Evolutionary conservation across 352 stramenopile species (phyloP).

Genomic region (Sclerospora graminicola): DNA sequence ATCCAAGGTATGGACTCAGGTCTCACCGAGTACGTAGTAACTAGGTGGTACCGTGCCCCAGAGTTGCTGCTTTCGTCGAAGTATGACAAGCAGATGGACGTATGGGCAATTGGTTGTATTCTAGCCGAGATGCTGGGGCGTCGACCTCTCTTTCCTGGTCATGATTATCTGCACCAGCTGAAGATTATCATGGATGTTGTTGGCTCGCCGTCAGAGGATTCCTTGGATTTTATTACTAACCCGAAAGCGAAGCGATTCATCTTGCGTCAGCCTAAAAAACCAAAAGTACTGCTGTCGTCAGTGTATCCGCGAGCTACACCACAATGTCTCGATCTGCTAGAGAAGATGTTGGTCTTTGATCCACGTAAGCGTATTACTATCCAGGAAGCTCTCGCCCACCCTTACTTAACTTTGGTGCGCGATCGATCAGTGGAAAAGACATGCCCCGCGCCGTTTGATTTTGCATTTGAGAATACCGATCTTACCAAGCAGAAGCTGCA

Average conservation of each 20-base stretch:
- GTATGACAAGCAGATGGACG: constrained; percentile 84
- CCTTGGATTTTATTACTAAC: constrained; percentile 84
- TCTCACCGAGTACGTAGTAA: constrained; percentile 89
- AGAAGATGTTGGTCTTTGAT: constrained; percentile 92
- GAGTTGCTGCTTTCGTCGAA: constrained; percentile 88
- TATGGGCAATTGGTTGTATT: constrained; percentile 85
- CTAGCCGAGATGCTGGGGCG: constrained; percentile 80
- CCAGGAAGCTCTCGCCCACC: constrained; percentile 62
- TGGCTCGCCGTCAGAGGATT: constrained; percentile 64
- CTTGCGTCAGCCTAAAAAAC: constrained; percentile 79
- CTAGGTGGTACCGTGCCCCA: constrained; percentile 86
- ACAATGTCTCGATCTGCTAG: constrained; percentile 83
- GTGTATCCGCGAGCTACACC: constrained; percentile 80
- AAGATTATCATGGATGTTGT: constrained; percentile 89
- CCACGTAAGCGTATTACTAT: constrained; percentile 81
- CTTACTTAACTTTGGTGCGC: constrained; percentile 69
- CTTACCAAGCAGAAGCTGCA: constrained; percentile 87
- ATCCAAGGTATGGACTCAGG: constrained; percentile 65
- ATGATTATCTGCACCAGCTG: constrained; percentile 82
- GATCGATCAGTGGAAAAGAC: constrained; percentile 66
- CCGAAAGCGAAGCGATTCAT: constrained; percentile 86
- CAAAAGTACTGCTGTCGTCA: constrained; percentile 65
- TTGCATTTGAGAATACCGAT: constrained; percentile 81
- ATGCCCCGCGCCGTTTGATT: constrained; percentile 75
- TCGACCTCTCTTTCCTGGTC: constrained; percentile 73